Base-by-base conservation (phyloP, 164 flowering plant genomes). In the Umbellularia californica region DNA sequence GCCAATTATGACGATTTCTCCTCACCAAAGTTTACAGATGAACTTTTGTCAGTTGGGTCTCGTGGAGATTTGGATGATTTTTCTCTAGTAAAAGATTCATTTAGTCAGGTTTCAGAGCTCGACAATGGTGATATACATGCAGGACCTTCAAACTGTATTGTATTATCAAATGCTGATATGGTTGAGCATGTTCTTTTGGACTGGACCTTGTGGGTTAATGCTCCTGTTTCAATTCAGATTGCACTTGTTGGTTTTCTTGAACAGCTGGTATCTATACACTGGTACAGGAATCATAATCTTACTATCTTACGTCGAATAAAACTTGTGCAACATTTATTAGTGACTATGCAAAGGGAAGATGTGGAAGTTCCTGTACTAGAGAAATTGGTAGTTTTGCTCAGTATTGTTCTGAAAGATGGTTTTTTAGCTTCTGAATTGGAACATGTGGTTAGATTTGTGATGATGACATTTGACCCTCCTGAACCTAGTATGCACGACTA, bases 401-500 rank as follows among this genome's bases (percentile, higher is more conserved):
- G 99, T 68, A 96, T 91, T 67, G 91, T 95, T 71, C 80, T 95
- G 74, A 97, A 93, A 81, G 98, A 95, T 90, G 99, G 99, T 0
- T 93, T 95, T 84, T 77, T 93, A 74, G 81, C 87, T 22, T 90
- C 98, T 84, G 99, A 95, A 81, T 84, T 95, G 77, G 98, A 95
- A 73, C 88, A 82, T 82, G 99, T 95, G 62, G 98, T 95, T 35
- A 88, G 87, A 78, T 95, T 95, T 89, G 90, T 93, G 69, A 93
- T 92, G 68, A 95, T 95, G 99, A 90, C 98, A 75, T 95, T 95
- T 86, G 94, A 95, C 82, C 99, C 99, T 51, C 97, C 97, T 68
- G 89, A 85, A 68, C 77, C 90, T 80, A 81, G 47, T 35, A 7
- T 81, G 71, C 78, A 86, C 24, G 84, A 82, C 23, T 79, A 77